phyloP scores from a whole-genome alignment of 495 filamentous ascomycete genomes.

The Jackrogersella minutella region DNA sequence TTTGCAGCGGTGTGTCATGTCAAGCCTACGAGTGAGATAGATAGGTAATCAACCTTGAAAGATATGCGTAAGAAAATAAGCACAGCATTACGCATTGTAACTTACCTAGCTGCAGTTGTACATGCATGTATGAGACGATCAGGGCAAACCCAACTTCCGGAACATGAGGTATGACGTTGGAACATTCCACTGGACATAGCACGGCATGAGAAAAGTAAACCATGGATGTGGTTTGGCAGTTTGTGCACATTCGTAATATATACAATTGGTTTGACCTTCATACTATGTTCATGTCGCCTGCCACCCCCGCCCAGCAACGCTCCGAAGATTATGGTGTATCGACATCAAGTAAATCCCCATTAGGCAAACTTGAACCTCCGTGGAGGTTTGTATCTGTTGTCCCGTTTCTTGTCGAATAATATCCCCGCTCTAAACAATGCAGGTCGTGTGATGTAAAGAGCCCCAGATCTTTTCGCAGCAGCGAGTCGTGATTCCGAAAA shows the following conservation, averaged over 20 bases:
- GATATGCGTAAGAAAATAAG: neutral
- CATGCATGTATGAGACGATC: neutral
- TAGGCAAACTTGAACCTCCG: no score
- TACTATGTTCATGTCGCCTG: conserved; percentile 24
- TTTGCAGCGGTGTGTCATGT: no score
- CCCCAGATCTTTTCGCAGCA: conserved; percentile 5
- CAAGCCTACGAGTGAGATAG: neutral
- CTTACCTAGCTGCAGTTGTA: neutral
- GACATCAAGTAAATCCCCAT: no score
- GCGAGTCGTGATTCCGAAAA: no score
- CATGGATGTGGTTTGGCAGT: neutral
- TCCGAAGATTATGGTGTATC: conserved; percentile 29
- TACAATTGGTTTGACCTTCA: conserved; percentile 6
- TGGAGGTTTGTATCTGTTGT: no score
- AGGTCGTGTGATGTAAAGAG: conserved; percentile 6
- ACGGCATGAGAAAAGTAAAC: neutral
- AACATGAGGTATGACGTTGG: no score
- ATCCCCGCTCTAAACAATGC: conserved; percentile 27
- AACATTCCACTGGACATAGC: neutral
- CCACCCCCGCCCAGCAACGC: neutral
- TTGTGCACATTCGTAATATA: neutral
- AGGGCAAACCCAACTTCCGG: no score
- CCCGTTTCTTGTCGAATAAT: conserved; percentile 6
- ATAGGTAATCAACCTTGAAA: neutral
- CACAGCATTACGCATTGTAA: neutral